These are phyloP conservation scores for Chamaecrista fasciculata DNA, from an alignment of 306 rosid species.

Conservation along the genomic window DNA sequence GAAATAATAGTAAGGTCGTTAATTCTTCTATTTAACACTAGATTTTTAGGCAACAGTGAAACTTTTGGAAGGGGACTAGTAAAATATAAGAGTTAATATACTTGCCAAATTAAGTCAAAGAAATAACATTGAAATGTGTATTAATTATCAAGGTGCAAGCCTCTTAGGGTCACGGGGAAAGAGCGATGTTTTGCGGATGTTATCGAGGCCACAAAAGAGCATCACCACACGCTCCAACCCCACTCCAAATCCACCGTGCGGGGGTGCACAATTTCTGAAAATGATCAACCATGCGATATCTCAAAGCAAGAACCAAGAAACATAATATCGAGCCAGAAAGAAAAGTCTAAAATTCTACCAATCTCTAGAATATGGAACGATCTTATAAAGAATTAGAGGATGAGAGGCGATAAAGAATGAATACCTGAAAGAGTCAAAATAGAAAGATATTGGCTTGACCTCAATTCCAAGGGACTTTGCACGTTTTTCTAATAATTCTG, in stretches of 20 bases:
- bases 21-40: no score
- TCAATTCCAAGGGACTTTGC: slow-evolving; percentile 82
- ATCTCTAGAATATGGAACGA: slow-evolving; percentile 5
- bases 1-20: no score
- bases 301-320: neutral
- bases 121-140: neutral
- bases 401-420: neutral
- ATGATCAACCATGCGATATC: slow-evolving; percentile 11
- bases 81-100: no score
- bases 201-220: slow-evolving; percentile 68
- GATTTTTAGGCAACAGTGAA: no score
- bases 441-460: slow-evolving; percentile 63
- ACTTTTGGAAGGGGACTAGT: no score
- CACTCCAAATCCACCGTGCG: slow-evolving; percentile 93
- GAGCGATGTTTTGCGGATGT: slow-evolving; percentile 61
- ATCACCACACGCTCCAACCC: slow-evolving; percentile 92
- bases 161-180: slow-evolving; percentile 71
- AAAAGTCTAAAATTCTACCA: neutral
- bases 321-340: neutral
- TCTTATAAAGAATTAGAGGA: neutral
- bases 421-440: slow-evolving; percentile 90
- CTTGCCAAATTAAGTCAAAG: neutral
- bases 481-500: slow-evolving; percentile 71
- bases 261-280: slow-evolving; percentile 85
- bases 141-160: slow-evolving; percentile 25